Base-by-base conservation (phyloP, 306 rosid genomes). In the Fragaria vesca region DNA sequence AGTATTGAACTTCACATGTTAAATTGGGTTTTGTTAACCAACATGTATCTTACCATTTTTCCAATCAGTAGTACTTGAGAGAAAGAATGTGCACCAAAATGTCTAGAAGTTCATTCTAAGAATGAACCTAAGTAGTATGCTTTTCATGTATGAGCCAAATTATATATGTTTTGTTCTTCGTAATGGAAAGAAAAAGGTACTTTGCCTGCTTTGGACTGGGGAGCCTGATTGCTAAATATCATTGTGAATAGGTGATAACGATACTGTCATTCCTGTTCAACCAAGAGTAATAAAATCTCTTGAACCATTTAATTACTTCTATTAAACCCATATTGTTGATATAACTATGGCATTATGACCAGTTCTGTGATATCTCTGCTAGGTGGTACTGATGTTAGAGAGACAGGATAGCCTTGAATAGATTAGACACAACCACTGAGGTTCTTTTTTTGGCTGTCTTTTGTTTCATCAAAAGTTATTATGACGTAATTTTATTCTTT, bases 1-100 rank as follows among this genome's bases (percentile, higher is more conserved):
- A 78, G 54, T 60, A 74, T 38, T 80, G 67, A 84, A 69, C 61
- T 66, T 69, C 72, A 62, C 78, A 15, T 78, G 77, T n/a, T 76
- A 5, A 67, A 42, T 65, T 72, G 36, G 28, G 21, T 30, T 42
- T 82, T 72, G 40, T 12, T 2, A n/a, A 55, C 75, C 75, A 76
- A 81, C 36, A 16, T 36, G 77, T 75, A 60, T 66, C 34, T 52
- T 42, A 75, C 76, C 43, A 61, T 80, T 75, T 79, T 75, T 58
- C 26, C 34, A 57, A 57, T 28, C 3, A 38, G 20, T 55, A 21
- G 16, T 74, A 57, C 16, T 54, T 12, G 16, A 58, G 42, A 48
- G 11, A 60, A 63, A 73, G 80, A 60, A n/a, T 10, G 47, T 17
- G 18, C 20, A 32, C n/a, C n/a, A 12, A 54, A 51, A 20, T 42